These are phyloP conservation scores for Arctostaphylos glauca DNA, from an alignment of 148 eudicot species.

Conservation along the genomic window DNA sequence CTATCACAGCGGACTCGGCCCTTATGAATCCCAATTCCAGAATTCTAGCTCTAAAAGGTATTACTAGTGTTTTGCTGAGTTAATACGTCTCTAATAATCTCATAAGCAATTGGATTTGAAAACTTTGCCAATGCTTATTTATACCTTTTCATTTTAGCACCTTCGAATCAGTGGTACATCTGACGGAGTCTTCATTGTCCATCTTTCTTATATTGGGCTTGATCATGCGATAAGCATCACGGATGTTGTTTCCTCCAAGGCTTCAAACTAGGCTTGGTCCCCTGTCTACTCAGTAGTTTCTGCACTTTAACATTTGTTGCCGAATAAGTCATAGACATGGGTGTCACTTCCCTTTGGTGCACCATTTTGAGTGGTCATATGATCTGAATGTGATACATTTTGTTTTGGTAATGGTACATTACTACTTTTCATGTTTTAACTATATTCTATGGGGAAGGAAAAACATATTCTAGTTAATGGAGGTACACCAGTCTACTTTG, in stretches of 20 bases:
- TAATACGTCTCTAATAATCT: background rate
- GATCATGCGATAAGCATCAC: background rate
- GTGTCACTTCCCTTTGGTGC: background rate
- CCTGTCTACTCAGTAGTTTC: background rate
- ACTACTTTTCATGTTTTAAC: background rate
- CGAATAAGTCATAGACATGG: background rate
- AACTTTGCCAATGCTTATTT: background rate
- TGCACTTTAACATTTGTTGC: background rate
- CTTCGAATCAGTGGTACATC: background rate
- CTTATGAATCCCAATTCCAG: slow-evolving; percentile 89
- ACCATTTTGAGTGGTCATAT: background rate
- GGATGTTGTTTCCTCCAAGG: background rate
- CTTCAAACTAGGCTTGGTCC: background rate
- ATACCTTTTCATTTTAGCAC: background rate
- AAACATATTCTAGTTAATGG: background rate
- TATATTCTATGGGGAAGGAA: background rate
- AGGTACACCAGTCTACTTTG: background rate
- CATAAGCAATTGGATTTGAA: background rate
- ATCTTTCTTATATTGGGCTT: background rate
- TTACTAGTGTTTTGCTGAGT: background rate
- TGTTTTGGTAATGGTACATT: background rate
- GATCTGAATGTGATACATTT: background rate
- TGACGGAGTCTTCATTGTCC: background rate
- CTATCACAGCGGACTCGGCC: slow-evolving; percentile 96
- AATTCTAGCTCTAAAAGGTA: slow-evolving; percentile 94